Percentiles rank a stretch among this genome's conserved stretches.
Conservation (phyloP, 768 basidiomycete species). For the Lyophyllum semitale region DNA sequence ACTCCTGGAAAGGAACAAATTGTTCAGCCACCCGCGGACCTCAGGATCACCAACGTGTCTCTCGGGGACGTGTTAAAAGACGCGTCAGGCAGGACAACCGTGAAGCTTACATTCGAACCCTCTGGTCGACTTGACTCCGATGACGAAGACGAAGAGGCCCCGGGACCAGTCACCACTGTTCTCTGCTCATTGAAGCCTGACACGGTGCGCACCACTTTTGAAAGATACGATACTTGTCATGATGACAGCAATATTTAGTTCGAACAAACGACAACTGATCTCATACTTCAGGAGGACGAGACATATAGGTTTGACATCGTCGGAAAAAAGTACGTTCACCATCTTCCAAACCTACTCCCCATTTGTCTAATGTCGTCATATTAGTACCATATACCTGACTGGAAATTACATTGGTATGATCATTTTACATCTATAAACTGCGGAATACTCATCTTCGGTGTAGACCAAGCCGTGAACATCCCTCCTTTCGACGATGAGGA, state of each 20-base stretch:
- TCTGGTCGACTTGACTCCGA: conserved; percentile 38
- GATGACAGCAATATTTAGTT: conserved; percentile 45
- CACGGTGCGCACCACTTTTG: conserved; percentile 50
- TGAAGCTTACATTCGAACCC: conserved; percentile 64
- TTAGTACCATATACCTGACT: conserved; percentile 72
- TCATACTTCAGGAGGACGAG: conserved; percentile 68
- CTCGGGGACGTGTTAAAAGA: conserved; percentile 75
- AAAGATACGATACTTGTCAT: not conserved
- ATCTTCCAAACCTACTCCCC: not conserved
- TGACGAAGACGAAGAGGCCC: conserved; percentile 41
- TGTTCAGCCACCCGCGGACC: conserved; percentile 62
- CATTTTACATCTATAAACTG: not conserved
- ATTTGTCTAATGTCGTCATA: not conserved
- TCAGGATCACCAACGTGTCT: conserved; percentile 82
- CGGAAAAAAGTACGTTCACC: conserved; percentile 73
- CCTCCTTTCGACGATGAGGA: conserved; percentile 47
- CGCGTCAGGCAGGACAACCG: conserved; percentile 56
- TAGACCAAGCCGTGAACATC: conserved; percentile 58
- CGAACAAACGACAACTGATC: conserved; percentile 72
- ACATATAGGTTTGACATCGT: conserved; percentile 68
- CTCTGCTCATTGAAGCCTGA: conserved; percentile 82
- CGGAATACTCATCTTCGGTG: not conserved
- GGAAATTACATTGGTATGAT: conserved; percentile 81
- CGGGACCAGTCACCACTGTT: conserved; percentile 47
- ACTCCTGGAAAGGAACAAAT: conserved; percentile 58